phyloP scores from a whole-genome alignment of 495 filamentous ascomycete species.

The Penicillium chermesinum region DNA sequence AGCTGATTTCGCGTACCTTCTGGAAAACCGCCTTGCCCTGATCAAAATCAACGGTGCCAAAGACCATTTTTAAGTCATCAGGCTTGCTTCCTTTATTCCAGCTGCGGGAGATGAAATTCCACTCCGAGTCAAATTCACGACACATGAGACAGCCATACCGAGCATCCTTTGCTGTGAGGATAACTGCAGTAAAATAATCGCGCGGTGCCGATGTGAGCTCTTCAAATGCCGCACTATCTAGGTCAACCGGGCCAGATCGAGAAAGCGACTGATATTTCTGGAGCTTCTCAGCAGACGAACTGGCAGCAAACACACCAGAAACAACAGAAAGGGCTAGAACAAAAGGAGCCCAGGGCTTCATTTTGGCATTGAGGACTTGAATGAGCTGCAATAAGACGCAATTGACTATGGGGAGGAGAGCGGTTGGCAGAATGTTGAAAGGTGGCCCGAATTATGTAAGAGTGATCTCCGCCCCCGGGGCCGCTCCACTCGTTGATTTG shows the following conservation, averaged over 20 bases:
- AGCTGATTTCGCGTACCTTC: constrained; percentile 54
- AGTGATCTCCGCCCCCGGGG: too few relatives aligned
- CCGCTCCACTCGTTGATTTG: background rate
- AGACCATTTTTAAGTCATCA: constrained; percentile 67
- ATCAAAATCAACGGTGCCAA: constrained; percentile 82
- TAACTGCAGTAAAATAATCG: constrained; percentile 75
- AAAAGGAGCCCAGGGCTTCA: constrained; percentile 51
- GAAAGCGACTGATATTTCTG: constrained; percentile 61
- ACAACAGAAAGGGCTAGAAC: constrained; percentile 48
- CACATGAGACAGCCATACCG: constrained; percentile 85
- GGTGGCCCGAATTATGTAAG: constrained; percentile 22
- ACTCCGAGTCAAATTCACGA: constrained; percentile 88
- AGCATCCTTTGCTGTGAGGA: constrained; percentile 82
- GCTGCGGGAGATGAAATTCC: constrained; percentile 80
- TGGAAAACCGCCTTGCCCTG: constrained; percentile 85
- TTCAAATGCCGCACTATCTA: constrained; percentile 69
- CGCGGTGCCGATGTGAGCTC: constrained; percentile 70
- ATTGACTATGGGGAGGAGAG: background rate
- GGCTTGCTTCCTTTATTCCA: constrained; percentile 78
- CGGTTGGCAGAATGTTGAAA: constrained; percentile 3
- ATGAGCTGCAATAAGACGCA: background rate
- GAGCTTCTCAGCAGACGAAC: constrained; percentile 47
- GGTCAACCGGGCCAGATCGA: constrained; percentile 62
- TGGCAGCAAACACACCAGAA: constrained; percentile 37
- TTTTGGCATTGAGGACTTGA: constrained; percentile 24